These are phyloP conservation scores for Viola pubescens DNA, from an alignment of 441 rosid genomes.

Conservation along the genomic window DNA sequence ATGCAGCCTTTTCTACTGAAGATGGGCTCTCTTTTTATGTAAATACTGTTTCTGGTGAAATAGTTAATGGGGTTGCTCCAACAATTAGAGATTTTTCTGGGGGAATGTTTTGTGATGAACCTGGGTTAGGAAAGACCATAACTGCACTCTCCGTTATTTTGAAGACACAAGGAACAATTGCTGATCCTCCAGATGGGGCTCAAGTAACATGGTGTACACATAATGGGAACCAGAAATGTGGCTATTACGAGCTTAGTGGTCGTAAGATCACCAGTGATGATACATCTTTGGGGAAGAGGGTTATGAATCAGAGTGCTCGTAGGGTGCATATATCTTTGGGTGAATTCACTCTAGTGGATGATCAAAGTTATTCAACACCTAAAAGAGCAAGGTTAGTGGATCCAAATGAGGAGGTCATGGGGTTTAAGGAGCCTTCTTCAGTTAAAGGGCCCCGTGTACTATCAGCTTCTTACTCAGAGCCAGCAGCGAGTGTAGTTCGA, in stretches of 20 bases:
- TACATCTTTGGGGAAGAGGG: conserved; percentile 35
- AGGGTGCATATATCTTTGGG: conserved; percentile 37
- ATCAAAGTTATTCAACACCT: conserved; percentile 29
- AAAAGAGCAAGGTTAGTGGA: conserved; percentile 48
- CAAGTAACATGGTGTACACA: conserved; percentile 66
- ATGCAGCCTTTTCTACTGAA: conserved; percentile 45
- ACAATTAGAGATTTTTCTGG: conserved; percentile 71
- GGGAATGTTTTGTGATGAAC: conserved; percentile 98
- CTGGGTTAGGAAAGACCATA: conserved; percentile 93
- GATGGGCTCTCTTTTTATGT: conserved; percentile 63
- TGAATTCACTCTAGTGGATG: conserved; percentile 22
- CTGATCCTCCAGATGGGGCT: conserved; percentile 70
- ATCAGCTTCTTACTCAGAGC: conserved; percentile 22
- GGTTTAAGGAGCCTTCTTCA: conserved; percentile 24
- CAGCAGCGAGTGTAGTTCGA: conserved; percentile 29
- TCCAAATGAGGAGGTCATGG: conserved; percentile 31
- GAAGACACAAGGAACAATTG: conserved; percentile 75
- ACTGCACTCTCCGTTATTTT: conserved; percentile 84
- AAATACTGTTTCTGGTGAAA: conserved; percentile 62
- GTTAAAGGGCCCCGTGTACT: conserved; percentile 21
- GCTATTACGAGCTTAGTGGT: conserved; percentile 66
- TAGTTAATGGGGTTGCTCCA: conserved; percentile 55
- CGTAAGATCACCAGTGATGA: conserved; percentile 29
- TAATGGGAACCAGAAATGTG: conserved; percentile 56
- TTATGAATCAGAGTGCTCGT: conserved; percentile 29